phyloP scores from a whole-genome alignment of 768 basidiomycete genomes.

The Phaeotremella fagi region DNA sequence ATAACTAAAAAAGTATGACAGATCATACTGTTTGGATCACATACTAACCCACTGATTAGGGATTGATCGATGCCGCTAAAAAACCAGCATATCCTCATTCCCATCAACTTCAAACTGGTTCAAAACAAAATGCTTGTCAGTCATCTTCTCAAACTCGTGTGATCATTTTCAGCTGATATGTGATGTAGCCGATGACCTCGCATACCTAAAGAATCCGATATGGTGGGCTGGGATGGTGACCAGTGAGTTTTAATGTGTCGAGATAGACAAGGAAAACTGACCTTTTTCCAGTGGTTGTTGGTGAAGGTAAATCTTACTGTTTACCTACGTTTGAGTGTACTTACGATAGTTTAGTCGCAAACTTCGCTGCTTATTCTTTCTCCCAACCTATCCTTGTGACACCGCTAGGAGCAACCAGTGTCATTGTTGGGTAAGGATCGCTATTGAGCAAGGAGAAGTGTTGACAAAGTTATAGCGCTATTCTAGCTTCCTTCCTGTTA shows the following conservation, averaged over 20 bases:
- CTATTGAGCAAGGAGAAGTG: slow-evolving; percentile 2
- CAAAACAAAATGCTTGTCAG: slow-evolving; percentile 27
- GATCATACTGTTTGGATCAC: background rate
- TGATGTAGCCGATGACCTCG: slow-evolving; percentile 67
- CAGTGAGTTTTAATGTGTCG: slow-evolving; percentile 56
- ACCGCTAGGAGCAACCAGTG: slow-evolving; percentile 91
- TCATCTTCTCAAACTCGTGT: no score
- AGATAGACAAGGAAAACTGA: slow-evolving; percentile 6
- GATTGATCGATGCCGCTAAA: slow-evolving; percentile 78
- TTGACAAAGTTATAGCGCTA: slow-evolving; percentile 57
- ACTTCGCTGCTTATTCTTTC: slow-evolving; percentile 94
- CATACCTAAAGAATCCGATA: slow-evolving; percentile 83
- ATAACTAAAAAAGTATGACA: slow-evolving; percentile 89
- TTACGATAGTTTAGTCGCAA: no score
- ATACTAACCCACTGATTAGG: slow-evolving; percentile 53
- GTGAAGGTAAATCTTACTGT: slow-evolving; percentile 66
- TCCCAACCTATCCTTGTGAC: slow-evolving; percentile 98
- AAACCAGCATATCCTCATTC: slow-evolving; percentile 39
- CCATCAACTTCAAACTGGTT: slow-evolving; percentile 27
- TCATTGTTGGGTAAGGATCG: slow-evolving; percentile 74
- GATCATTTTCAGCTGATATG: no score
- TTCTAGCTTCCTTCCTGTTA: slow-evolving; percentile 87
- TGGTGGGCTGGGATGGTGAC: slow-evolving; percentile 98
- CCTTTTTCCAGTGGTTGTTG: slow-evolving; percentile 68
- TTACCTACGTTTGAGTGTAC: background rate